A percentile compares a stretch with the other conserved stretches of the same genome.
phyloP scores from a whole-genome alignment of 116 monocot genomes.

The Zostera marina region DNA sequence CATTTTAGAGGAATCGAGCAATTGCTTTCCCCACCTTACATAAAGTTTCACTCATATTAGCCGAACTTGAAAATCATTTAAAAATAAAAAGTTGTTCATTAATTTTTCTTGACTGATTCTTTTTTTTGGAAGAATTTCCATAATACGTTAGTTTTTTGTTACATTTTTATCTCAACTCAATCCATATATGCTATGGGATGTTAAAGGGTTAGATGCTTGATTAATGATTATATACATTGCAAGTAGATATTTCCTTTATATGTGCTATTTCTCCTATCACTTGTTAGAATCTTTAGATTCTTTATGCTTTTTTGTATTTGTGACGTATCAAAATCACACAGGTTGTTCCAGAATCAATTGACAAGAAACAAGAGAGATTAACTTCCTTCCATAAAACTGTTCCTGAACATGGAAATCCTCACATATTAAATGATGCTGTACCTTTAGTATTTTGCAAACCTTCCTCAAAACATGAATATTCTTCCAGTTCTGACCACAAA shows the following conservation, averaged over 20 bases:
- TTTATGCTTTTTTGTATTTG: background rate
- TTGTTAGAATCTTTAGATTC: background rate
- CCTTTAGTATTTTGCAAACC: background rate
- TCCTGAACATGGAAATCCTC: background rate
- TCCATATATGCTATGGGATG: no score
- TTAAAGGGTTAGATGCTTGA: no score
- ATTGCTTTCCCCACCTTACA: no score
- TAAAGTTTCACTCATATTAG: no score
- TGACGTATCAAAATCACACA: conserved; percentile 1
- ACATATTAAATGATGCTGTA: background rate
- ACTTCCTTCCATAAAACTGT: background rate
- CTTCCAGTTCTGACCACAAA: background rate
- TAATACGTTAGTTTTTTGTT: no score
- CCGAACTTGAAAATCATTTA: no score
- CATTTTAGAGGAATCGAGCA: no score
- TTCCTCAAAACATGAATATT: background rate
- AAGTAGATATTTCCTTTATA: background rate
- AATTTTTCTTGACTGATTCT: no score
- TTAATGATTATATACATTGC: no score
- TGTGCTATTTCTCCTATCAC: background rate
- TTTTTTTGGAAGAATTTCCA: no score
- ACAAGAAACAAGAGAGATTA: background rate
- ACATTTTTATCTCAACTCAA: no score
- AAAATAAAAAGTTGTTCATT: no score
- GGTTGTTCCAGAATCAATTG: background rate